These are phyloP conservation scores for Raphanus sativus DNA, from an alignment of 345 rosid species.

Conservation along the genomic window DNA sequence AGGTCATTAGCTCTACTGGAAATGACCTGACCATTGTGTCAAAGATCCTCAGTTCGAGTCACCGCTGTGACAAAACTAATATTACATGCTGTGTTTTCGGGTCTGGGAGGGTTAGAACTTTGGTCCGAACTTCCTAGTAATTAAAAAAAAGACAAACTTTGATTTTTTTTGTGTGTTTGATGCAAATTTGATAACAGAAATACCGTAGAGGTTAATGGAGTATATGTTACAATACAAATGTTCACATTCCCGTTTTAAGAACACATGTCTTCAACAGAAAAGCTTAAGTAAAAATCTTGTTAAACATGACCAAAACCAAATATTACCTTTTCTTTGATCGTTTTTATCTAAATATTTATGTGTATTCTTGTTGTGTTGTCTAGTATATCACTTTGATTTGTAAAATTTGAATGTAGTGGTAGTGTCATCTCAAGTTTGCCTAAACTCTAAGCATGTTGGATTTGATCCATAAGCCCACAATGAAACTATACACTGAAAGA, in stretches of 20 bases:
- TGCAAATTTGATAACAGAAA: conserved; percentile 57
- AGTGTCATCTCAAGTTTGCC: background rate
- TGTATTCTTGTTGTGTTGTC: conserved; percentile 23
- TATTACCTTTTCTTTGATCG: conserved; percentile 10
- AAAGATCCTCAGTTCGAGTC: no score
- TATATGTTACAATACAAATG: conserved; percentile 59
- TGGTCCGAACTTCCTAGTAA: no score
- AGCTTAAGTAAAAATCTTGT: conserved; percentile 19
- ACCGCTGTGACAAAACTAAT: no score
- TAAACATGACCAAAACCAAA: conserved; percentile 11
- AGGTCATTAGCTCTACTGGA: no score
- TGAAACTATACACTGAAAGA: background rate
- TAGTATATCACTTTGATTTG: conserved; percentile 22
- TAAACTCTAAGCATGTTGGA: background rate
- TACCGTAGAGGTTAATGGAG: conserved; percentile 58
- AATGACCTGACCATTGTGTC: no score
- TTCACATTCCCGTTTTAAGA: conserved; percentile 71
- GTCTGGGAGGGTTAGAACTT: no score
- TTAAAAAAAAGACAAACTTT: background rate
- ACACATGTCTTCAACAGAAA: conserved; percentile 56
- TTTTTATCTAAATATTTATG: background rate
- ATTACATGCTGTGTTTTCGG: no score
- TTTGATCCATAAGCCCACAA: background rate
- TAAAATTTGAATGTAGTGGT: conserved; percentile 6
- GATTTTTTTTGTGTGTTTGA: background rate